A percentile compares a stretch with the other conserved stretches of the same genome.
Evolutionary conservation across 176 grass and related monocot species (phyloP).

Genomic region (Cenchrus purpureus): DNA sequence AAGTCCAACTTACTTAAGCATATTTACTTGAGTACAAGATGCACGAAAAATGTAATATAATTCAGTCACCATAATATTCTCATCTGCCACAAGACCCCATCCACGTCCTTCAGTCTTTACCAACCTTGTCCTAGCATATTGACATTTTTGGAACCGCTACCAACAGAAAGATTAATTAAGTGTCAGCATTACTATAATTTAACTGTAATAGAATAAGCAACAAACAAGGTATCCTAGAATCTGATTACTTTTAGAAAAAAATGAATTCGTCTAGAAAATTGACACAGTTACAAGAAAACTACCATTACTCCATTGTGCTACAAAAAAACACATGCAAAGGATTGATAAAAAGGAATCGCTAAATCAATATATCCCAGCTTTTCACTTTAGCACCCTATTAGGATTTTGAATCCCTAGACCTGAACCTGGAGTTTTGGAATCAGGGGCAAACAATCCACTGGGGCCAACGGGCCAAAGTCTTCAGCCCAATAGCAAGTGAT

Average conservation of each 20-base stretch:
- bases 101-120: slow-evolving; percentile 89
- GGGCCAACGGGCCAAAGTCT: neutral
- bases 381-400: neutral
- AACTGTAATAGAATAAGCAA: neutral
- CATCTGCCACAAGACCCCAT: slow-evolving; percentile 94
- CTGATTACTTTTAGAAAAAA: slow-evolving; percentile 3
- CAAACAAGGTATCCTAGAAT: slow-evolving; percentile 17
- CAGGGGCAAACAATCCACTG: neutral
- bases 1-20: slow-evolving; percentile 4
- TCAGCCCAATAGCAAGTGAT: neutral
- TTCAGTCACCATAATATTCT: slow-evolving; percentile 83
- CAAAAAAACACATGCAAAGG: neutral
- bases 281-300: neutral
- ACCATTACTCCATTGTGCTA: neutral
- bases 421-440: no score
- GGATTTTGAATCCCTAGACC: slow-evolving; percentile 11
- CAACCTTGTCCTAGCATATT: slow-evolving; percentile 81
- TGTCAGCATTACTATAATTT: neutral
- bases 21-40: slow-evolving; percentile 10
- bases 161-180: slow-evolving; percentile 33
- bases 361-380: neutral
- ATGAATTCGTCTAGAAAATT: neutral
- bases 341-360: neutral
- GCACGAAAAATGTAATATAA: slow-evolving; percentile 13
- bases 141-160: slow-evolving; percentile 93